Percentiles rank a stretch among this genome's conserved stretches.
Evolutionary conservation across 257 asterid genomes (phyloP).

Genomic region (Catharanthus roseus): DNA sequence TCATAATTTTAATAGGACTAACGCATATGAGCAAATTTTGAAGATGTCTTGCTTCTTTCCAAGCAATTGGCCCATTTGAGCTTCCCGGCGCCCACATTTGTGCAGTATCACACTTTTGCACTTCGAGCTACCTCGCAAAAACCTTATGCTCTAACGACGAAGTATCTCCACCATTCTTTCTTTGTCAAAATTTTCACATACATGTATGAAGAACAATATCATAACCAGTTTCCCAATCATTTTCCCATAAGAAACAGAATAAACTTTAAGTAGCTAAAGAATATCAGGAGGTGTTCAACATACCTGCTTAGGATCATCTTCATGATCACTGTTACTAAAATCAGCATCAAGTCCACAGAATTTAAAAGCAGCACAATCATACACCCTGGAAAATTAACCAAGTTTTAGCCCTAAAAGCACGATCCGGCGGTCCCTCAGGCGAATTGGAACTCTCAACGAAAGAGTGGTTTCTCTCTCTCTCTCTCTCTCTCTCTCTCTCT

Average conservation of each 20-base stretch:
- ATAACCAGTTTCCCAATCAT: background rate
- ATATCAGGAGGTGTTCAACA: constrained; percentile 8
- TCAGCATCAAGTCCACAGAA: constrained; percentile 94
- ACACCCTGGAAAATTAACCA: constrained; percentile 54
- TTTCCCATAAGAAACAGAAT: background rate
- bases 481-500: no score
- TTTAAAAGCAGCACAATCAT: constrained; percentile 91
- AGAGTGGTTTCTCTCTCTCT: no score
- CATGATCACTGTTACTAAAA: constrained; percentile 66
- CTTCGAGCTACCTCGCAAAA: constrained; percentile 88
- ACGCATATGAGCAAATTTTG: background rate
- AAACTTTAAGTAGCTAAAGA: background rate
- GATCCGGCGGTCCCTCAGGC: no score
- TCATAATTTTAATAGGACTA: constrained; percentile 6
- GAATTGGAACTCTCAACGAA: no score
- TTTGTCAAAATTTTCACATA: constrained; percentile 88
- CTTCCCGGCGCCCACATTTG: constrained; percentile 99
- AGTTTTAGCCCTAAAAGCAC: constrained; percentile 15
- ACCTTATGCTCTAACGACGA: constrained; percentile 90
- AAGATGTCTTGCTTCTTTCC: constrained; percentile 76
- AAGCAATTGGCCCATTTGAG: constrained; percentile 96
- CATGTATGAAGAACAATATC: constrained; percentile 14
- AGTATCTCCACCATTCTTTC: constrained; percentile 85
- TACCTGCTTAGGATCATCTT: constrained; percentile 76
- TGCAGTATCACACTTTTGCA: constrained; percentile 91